Conservation (phyloP, 2,329 filamentous ascomycete species). For the Aspergillus brasiliensis region DNA sequence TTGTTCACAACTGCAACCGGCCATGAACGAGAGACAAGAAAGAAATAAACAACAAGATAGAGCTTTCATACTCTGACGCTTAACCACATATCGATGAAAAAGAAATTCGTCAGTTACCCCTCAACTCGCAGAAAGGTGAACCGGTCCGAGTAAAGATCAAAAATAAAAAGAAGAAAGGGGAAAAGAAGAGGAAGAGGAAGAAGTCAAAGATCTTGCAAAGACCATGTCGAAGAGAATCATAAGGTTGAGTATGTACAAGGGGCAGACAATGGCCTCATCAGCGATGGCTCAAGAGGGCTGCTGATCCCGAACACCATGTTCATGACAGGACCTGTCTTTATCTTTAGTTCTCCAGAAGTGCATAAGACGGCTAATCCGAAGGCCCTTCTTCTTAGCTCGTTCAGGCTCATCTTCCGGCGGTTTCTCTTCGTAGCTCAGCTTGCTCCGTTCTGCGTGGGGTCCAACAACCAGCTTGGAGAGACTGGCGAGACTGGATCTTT, state of each 20-base stretch:
- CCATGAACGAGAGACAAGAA: slow-evolving; percentile 37
- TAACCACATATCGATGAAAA: slow-evolving; percentile 31
- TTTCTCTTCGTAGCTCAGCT: slow-evolving; percentile 49
- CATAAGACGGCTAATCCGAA: slow-evolving; percentile 51
- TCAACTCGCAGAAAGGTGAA: slow-evolving; percentile 20
- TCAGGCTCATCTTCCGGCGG: slow-evolving; percentile 43
- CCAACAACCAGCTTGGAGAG: slow-evolving; percentile 50
- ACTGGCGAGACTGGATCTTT: slow-evolving; percentile 52
- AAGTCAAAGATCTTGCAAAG: slow-evolving; percentile 22
- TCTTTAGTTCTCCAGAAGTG: slow-evolving; percentile 54
- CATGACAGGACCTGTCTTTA: slow-evolving; percentile 36
- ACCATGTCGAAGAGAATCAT: slow-evolving; percentile 25
- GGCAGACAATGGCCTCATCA: slow-evolving; percentile 16
- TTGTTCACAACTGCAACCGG: slow-evolving; percentile 29
- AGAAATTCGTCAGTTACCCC: slow-evolving; percentile 38
- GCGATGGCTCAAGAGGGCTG: slow-evolving; percentile 24
- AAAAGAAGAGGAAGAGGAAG: slow-evolving; percentile 7
- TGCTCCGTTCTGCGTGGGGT: slow-evolving; percentile 47
- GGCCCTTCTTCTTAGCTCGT: slow-evolving; percentile 46
- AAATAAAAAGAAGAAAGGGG: slow-evolving; percentile 11
- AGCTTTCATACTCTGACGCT: slow-evolving; percentile 37
- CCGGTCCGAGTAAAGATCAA: slow-evolving; percentile 20
- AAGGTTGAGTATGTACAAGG: slow-evolving; percentile 19
- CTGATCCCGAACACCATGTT: slow-evolving; percentile 24
- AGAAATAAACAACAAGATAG: slow-evolving; percentile 22